Percentiles rank a stretch among this genome's conserved stretches.
These are phyloP conservation scores for Astrothelium subdiscretum DNA, from an alignment of 495 filamentous ascomycete genomes.

Conservation along the genomic window DNA sequence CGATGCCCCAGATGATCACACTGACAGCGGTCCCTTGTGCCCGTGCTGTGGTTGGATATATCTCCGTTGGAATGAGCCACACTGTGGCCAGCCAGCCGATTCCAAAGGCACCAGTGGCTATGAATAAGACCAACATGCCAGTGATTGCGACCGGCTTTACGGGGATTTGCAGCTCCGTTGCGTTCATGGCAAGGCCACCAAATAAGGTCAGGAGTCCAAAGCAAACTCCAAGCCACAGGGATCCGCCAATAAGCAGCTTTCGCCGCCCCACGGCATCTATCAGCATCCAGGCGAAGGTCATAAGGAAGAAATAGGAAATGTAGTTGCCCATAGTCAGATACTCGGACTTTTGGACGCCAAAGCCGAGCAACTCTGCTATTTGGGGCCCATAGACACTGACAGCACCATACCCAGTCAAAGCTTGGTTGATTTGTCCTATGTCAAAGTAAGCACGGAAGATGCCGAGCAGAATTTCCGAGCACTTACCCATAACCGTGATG, in stretches of 20 bases:
- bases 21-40: slow-evolving; percentile 41
- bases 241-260: slow-evolving; percentile 39
- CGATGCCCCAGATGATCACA: slow-evolving; percentile 46
- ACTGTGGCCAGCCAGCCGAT: slow-evolving; percentile 45
- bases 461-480: slow-evolving; percentile 44
- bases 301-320: slow-evolving; percentile 42
- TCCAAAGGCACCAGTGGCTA: slow-evolving; percentile 45
- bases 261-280: slow-evolving; percentile 43
- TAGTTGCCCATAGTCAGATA: slow-evolving; percentile 44
- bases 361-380: slow-evolving; percentile 44
- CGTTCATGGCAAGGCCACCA: slow-evolving; percentile 31
- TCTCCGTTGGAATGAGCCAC: slow-evolving; percentile 50
- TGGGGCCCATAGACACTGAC: slow-evolving; percentile 49
- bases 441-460: background rate
- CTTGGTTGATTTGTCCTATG: slow-evolving; percentile 41
- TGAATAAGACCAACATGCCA: slow-evolving; percentile 35
- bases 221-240: slow-evolving; percentile 31
- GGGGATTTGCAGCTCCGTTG: slow-evolving; percentile 23
- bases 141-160: slow-evolving; percentile 32
- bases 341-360: slow-evolving; percentile 34
- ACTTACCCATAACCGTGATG: slow-evolving; percentile 45
- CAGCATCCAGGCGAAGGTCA: slow-evolving; percentile 41
- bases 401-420: slow-evolving; percentile 42
- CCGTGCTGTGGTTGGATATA: slow-evolving; percentile 42
- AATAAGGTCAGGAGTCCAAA: slow-evolving; percentile 38